These are phyloP conservation scores for Arctostaphylos glauca DNA, from an alignment of 148 eudicot genomes.

Conservation along the genomic window DNA sequence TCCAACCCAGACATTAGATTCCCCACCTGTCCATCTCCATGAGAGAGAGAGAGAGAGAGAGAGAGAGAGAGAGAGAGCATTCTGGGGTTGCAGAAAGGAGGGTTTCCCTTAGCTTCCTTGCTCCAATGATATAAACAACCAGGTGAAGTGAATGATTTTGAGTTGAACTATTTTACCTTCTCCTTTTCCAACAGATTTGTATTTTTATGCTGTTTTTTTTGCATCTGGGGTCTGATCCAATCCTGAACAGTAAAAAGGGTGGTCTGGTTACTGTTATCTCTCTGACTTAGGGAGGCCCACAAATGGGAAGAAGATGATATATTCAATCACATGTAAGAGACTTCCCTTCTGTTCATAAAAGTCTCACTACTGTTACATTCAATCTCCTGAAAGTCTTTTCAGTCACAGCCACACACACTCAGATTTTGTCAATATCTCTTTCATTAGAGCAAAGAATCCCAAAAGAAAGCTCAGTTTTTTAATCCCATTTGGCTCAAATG, in stretches of 20 bases:
- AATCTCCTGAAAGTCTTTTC: slow-evolving; percentile 28
- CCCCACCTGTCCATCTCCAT: slow-evolving; percentile 32
- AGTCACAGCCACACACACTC: slow-evolving; percentile 22
- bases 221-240: slow-evolving; percentile 15
- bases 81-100: slow-evolving; percentile 13
- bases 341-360: slow-evolving; percentile 25
- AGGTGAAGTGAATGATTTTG: slow-evolving; percentile 26
- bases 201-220: not conserved
- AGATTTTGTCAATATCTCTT: slow-evolving; percentile 18
- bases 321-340: slow-evolving; percentile 31
- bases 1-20: slow-evolving; percentile 49
- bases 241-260: slow-evolving; percentile 12
- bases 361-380: slow-evolving; percentile 41
- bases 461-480: slow-evolving; percentile 13
- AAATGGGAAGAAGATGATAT: slow-evolving; percentile 33
- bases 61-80: slow-evolving; percentile 17
- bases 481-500: not conserved
- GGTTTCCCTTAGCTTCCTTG: slow-evolving; percentile 14
- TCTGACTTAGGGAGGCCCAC: slow-evolving; percentile 33
- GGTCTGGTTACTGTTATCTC: not conserved
- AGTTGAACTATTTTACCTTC: not conserved
- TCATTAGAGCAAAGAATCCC: slow-evolving; percentile 20
- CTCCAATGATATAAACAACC: slow-evolving; percentile 14
- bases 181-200: slow-evolving; percentile 10
- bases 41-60: slow-evolving; percentile 20